A percentile compares a stretch with the other conserved stretches of the same genome.
Evolutionary conservation across 164 flowering plant species (phyloP).

Genomic region (Berberis thunbergii): DNA sequence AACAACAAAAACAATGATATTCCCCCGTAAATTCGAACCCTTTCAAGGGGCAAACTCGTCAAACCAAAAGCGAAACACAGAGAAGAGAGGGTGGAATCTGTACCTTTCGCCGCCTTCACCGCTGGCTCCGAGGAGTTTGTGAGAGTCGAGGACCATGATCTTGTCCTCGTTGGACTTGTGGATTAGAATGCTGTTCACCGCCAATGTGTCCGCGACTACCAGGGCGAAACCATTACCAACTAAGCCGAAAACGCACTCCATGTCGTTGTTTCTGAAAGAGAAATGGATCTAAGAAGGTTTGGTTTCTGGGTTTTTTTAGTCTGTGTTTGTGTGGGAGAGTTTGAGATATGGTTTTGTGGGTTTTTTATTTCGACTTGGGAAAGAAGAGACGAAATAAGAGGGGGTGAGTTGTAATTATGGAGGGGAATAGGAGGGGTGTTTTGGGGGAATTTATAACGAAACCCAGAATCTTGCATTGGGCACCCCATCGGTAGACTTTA

Average conservation of each 20-base stretch:
- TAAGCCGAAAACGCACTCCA: conserved; percentile 95
- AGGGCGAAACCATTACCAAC: conserved; percentile 84
- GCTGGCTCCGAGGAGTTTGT: conserved; percentile 92
- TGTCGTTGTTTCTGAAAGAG: conserved; percentile 1
- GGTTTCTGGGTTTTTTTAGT: background rate
- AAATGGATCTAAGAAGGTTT: background rate
- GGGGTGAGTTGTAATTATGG: background rate
- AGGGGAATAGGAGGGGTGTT: too few species aligned
- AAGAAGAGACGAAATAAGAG: background rate
- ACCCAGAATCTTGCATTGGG: too few species aligned
- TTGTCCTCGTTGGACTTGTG: conserved; percentile 95
- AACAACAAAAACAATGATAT: background rate
- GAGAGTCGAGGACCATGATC: conserved; percentile 88
- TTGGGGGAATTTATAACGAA: too few species aligned
- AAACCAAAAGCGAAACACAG: background rate
- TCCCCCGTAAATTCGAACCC: background rate
- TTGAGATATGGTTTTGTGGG: background rate
- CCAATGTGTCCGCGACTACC: conserved; percentile 85
- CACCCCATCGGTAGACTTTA: too few species aligned
- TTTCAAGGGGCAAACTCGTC: background rate
- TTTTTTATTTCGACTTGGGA: background rate
- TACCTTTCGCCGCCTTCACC: conserved; percentile 95
- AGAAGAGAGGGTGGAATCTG: conserved; percentile 11
- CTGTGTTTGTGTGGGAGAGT: background rate
- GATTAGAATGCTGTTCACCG: conserved; percentile 83